A percentile compares a stretch with the other conserved stretches of the same genome.
Evolutionary conservation across 176 grass and related monocot species (phyloP).

Genomic region (Bothriochloa decipiens): DNA sequence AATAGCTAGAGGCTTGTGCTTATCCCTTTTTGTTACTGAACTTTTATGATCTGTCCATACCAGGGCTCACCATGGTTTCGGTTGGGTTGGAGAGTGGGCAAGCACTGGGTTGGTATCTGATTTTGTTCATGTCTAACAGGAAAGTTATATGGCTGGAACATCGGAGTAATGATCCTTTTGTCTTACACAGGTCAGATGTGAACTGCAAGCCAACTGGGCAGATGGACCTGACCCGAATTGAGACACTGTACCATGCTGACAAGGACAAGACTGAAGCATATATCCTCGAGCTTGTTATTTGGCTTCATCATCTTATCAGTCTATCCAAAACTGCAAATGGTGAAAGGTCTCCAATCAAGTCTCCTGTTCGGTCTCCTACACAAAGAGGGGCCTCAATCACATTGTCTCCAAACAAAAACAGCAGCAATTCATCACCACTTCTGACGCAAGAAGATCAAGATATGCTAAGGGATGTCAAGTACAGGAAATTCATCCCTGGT

Average conservation of each 20-base stretch:
- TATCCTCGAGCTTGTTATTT: slow-evolving; percentile 80
- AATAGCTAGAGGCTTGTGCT: slow-evolving; percentile 13
- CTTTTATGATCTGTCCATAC: slow-evolving; percentile 28
- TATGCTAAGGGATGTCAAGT: slow-evolving; percentile 88
- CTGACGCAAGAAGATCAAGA: slow-evolving; percentile 93
- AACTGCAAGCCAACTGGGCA: slow-evolving; percentile 75
- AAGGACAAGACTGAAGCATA: slow-evolving; percentile 89
- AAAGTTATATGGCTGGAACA: slow-evolving; percentile 11
- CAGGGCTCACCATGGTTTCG: slow-evolving; percentile 91
- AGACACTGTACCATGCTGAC: slow-evolving; percentile 95
- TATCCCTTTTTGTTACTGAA: slow-evolving; percentile 43
- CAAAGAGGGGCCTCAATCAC: slow-evolving; percentile 52
- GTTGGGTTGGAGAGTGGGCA: slow-evolving; percentile 95
- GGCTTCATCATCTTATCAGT: slow-evolving; percentile 93
- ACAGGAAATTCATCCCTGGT: slow-evolving; percentile 82
- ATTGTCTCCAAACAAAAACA: slow-evolving; percentile 49
- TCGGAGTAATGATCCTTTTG: neutral
- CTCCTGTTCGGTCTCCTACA: slow-evolving; percentile 74
- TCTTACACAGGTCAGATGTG: slow-evolving; percentile 67
- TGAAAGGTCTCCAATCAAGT: slow-evolving; percentile 87
- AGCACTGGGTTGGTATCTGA: slow-evolving; percentile 64
- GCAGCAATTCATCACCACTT: slow-evolving; percentile 58
- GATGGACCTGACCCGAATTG: slow-evolving; percentile 74
- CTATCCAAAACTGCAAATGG: slow-evolving; percentile 66
- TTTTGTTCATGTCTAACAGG: slow-evolving; percentile 25